Conservation (phyloP, 1,139 yeast genomes). For the Scheffersomyces lignicola region DNA sequence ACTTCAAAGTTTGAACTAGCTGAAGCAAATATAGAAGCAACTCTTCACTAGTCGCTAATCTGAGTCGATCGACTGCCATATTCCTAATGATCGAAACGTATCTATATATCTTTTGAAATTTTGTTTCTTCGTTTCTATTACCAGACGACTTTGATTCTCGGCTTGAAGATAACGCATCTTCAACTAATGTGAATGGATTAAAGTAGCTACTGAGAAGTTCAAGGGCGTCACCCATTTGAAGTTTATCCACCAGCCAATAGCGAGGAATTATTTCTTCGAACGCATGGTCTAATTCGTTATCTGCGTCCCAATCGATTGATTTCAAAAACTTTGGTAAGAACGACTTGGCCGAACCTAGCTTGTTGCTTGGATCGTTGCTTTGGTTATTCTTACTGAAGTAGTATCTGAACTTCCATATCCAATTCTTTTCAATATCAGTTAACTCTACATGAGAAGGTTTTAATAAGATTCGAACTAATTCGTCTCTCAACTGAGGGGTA, state of each 20-base stretch:
- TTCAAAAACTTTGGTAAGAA: slow-evolving; percentile 84
- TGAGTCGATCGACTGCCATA: slow-evolving; percentile 84
- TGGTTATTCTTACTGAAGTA: slow-evolving; percentile 66
- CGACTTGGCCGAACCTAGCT: slow-evolving; percentile 28
- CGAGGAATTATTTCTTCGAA: slow-evolving; percentile 53
- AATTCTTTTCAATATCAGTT: slow-evolving; percentile 79
- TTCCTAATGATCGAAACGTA: slow-evolving; percentile 56
- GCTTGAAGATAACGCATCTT: slow-evolving; percentile 11
- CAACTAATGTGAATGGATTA: slow-evolving; percentile 38
- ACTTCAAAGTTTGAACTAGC: slow-evolving; percentile 87
- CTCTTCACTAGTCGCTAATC: slow-evolving; percentile 78
- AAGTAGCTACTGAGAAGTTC: slow-evolving; percentile 80
- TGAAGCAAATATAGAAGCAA: slow-evolving; percentile 80
- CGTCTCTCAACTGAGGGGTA: slow-evolving; percentile 77
- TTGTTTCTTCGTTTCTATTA: slow-evolving; percentile 28
- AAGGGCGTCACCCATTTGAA: slow-evolving; percentile 89
- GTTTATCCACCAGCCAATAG: slow-evolving; percentile 59
- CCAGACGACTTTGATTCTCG: slow-evolving; percentile 10
- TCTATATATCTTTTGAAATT: slow-evolving; percentile 31
- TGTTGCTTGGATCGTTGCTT: slow-evolving; percentile 17
- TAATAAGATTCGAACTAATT: slow-evolving; percentile 62
- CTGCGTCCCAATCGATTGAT: slow-evolving; percentile 87
- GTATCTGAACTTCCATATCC: slow-evolving; percentile 90
- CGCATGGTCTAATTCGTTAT: slow-evolving; percentile 75
- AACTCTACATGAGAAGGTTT: slow-evolving; percentile 85